These are phyloP conservation scores for Pleurotus eryngii DNA, from an alignment of 768 basidiomycete species.

Conservation along the genomic window DNA sequence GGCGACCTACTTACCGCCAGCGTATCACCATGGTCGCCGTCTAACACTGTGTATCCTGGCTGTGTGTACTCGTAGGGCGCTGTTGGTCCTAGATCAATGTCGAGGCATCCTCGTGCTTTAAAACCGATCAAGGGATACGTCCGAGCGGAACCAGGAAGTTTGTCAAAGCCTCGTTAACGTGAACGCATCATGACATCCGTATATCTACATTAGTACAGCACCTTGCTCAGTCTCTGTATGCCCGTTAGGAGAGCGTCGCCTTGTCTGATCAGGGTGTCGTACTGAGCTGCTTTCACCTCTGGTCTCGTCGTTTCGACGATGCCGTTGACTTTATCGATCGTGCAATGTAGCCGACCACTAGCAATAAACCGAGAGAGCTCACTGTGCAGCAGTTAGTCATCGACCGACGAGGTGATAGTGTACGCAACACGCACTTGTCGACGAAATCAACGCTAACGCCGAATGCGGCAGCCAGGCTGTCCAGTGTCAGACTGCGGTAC, in stretches of 20 bases:
- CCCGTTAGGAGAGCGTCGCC: conserved; percentile 87
- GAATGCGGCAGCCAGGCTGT: conserved; percentile 81
- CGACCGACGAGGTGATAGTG: neutral
- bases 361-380: conserved; percentile 94
- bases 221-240: conserved; percentile 87
- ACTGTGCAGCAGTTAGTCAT: conserved; percentile 31
- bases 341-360: conserved; percentile 76
- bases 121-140: conserved; percentile 5
- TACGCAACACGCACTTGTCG: conserved; percentile 58
- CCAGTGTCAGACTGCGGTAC: conserved; percentile 85
- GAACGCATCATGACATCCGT: no score
- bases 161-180: no score
- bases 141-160: no score
- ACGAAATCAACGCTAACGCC: conserved; percentile 88
- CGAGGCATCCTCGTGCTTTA: neutral
- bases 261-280: conserved; percentile 90
- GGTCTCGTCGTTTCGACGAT: conserved; percentile 88
- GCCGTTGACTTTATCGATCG: conserved; percentile 93
- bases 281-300: conserved; percentile 71
- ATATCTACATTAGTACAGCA: conserved; percentile 47
- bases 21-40: no score
- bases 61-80: neutral
- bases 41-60: no score
- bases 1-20: no score
- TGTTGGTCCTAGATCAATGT: neutral